These are phyloP conservation scores for Wickerhamiella kazuoi DNA, from an alignment of 805 yeast species.

Conservation along the genomic window DNA sequence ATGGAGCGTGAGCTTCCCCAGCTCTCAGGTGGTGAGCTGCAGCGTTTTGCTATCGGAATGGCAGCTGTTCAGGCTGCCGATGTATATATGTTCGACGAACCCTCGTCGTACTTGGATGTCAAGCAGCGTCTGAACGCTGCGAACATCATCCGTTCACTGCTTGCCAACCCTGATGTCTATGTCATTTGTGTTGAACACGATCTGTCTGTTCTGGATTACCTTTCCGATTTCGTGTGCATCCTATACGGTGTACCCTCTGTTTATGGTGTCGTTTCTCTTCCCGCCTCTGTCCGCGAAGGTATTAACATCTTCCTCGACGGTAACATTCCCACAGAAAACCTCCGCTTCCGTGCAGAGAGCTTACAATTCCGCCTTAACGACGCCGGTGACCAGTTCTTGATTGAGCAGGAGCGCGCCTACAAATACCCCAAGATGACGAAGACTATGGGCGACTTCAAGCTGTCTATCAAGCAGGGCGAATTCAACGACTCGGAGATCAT, in stretches of 20 bases:
- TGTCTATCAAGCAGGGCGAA: slow-evolving; percentile 68
- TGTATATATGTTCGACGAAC: slow-evolving; percentile 98
- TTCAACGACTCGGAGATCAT: slow-evolving; percentile 92
- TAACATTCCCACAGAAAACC: slow-evolving; percentile 88
- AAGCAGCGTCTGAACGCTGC: slow-evolving; percentile 98
- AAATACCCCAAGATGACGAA: slow-evolving; percentile 67
- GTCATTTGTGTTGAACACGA: slow-evolving; percentile 98
- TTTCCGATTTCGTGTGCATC: slow-evolving; percentile 93
- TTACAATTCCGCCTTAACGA: slow-evolving; percentile 85
- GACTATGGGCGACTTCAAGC: slow-evolving; percentile 92
- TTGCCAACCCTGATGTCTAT: slow-evolving; percentile 45
- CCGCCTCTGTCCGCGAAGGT: slow-evolving; percentile 96
- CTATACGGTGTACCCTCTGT: slow-evolving; percentile 96
- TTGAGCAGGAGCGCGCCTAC: slow-evolving; percentile 66
- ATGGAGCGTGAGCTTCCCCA: slow-evolving; percentile 75
- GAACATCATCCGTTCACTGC: slow-evolving; percentile 70
- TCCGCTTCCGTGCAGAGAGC: slow-evolving; percentile 92
- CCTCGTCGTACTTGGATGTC: slow-evolving; percentile 94
- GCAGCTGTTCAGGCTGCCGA: slow-evolving; percentile 88
- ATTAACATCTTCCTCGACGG: slow-evolving; percentile 97
- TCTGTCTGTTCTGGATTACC: slow-evolving; percentile 88
- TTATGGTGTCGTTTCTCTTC: slow-evolving; percentile 95
- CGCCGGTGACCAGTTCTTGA: slow-evolving; percentile 57
- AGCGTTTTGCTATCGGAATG: slow-evolving; percentile 95
- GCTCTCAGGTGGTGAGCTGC: slow-evolving; percentile 96